Conservation (phyloP, 2,329 filamentous ascomycete species). For the Geoglossum cookeanum region DNA sequence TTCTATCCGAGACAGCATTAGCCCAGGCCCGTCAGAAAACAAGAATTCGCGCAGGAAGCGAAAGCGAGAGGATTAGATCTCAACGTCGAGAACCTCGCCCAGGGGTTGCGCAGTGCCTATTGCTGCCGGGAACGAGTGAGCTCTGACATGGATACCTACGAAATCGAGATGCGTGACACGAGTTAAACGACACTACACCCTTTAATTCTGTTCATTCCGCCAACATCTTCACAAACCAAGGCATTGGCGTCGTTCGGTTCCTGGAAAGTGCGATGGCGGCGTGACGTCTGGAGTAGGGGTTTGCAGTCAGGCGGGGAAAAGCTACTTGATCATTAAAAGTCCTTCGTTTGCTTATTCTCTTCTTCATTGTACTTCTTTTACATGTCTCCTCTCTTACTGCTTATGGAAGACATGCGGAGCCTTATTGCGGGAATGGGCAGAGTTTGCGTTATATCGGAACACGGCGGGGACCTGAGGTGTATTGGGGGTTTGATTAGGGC, state of each 20-base stretch:
- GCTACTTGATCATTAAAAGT: slow-evolving; percentile 2
- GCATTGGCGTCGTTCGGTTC: not conserved
- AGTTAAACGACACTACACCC: not conserved
- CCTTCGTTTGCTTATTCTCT: slow-evolving; percentile 1
- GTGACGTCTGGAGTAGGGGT: not conserved
- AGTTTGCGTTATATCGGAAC: not conserved
- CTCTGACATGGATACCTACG: slow-evolving; percentile 1
- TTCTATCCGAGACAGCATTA: slow-evolving; percentile 10
- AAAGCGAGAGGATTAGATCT: slow-evolving; percentile 21
- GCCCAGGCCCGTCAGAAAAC: slow-evolving; percentile 10
- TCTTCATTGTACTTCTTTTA: slow-evolving; percentile 1
- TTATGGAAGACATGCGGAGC: not conserved
- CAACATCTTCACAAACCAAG: not conserved
- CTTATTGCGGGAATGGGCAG: not conserved
- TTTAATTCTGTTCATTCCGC: not conserved
- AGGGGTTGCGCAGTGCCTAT: not conserved
- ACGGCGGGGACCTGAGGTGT: not conserved
- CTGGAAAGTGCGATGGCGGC: not conserved
- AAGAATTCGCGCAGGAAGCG: slow-evolving; percentile 25
- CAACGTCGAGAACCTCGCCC: not conserved
- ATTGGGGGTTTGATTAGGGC: slow-evolving; percentile 1
- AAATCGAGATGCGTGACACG: slow-evolving; percentile 1
- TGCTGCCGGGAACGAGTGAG: not conserved
- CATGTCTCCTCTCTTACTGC: slow-evolving; percentile 1
- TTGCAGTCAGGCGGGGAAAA: not conserved